Evolutionary conservation across 148 eudicot genomes (phyloP).

Genomic region (Nepenthes mirabilis): DNA sequence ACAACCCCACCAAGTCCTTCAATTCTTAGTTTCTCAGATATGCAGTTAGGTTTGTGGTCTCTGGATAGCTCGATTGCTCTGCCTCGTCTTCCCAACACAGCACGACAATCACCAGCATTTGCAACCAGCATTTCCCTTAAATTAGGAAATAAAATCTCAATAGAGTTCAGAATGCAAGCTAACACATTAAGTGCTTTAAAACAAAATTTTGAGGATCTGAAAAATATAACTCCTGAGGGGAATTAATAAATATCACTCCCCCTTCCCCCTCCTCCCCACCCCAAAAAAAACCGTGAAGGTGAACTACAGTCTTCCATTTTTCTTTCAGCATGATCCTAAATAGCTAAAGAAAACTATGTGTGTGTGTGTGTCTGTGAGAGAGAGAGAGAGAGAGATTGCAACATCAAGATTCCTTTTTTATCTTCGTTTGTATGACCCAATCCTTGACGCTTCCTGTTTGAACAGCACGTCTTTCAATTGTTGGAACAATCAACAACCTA

Average conservation of each 20-base stretch:
- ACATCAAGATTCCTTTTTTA: too few relatives aligned
- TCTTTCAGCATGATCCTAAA: too few relatives aligned
- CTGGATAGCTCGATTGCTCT: slow-evolving; percentile 69
- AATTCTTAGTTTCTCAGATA: slow-evolving; percentile 50
- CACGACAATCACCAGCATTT: slow-evolving; percentile 83
- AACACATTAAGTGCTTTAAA: background rate
- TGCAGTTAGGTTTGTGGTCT: slow-evolving; percentile 73
- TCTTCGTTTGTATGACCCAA: background rate
- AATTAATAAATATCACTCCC: too few relatives aligned
- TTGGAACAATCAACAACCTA: too few relatives aligned
- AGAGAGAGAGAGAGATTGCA: too few relatives aligned
- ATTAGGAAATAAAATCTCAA: slow-evolving; percentile 6
- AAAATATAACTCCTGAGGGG: background rate
- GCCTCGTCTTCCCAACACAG: slow-evolving; percentile 72
- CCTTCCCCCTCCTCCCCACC: too few relatives aligned
- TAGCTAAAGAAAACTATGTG: too few relatives aligned
- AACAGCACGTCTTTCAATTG: background rate
- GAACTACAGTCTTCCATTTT: too few relatives aligned
- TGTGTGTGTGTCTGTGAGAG: too few relatives aligned
- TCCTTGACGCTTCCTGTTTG: background rate
- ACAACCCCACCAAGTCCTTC: slow-evolving; percentile 75
- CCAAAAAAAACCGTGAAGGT: too few relatives aligned
- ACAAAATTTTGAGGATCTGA: background rate
- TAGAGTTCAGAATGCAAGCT: background rate
- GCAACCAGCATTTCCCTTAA: slow-evolving; percentile 44